Evolutionary conservation across 352 stramenopile species (phyloP).

Genomic region (Plasmopara muralis): DNA sequence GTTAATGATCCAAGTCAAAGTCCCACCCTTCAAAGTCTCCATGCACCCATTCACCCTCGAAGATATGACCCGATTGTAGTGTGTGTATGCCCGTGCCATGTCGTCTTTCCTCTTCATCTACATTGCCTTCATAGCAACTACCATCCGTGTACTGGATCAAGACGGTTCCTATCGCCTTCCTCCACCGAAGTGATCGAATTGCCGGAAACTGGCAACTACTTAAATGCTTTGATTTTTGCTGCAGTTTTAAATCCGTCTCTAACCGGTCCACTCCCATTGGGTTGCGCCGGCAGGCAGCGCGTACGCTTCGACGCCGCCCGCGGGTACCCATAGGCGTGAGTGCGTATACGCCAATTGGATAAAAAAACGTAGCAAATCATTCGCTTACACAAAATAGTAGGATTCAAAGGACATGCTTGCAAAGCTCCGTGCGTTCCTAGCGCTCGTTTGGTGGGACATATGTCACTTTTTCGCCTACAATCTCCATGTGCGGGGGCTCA

Average conservation of each 20-base stretch:
- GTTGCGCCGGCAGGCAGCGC: slow-evolving; percentile 22
- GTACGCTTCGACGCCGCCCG: slow-evolving; percentile 31
- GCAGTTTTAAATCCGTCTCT: slow-evolving; percentile 2
- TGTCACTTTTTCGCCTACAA: slow-evolving; percentile 46
- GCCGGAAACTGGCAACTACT: slow-evolving; percentile 10
- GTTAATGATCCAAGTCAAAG: neutral
- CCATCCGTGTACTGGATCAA: slow-evolving; percentile 60
- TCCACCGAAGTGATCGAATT: slow-evolving; percentile 47
- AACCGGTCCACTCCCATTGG: slow-evolving; percentile 5
- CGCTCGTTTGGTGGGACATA: slow-evolving; percentile 62
- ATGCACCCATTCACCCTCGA: slow-evolving; percentile 77
- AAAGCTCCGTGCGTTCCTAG: slow-evolving; percentile 43
- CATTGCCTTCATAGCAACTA: slow-evolving; percentile 56
- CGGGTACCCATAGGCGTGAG: slow-evolving; percentile 54
- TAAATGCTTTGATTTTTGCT: slow-evolving; percentile 3
- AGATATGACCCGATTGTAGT: slow-evolving; percentile 52
- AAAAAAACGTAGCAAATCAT: neutral
- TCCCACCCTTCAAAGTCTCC: slow-evolving; percentile 79
- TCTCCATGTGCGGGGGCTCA: slow-evolving; percentile 39
- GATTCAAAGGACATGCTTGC: slow-evolving; percentile 14
- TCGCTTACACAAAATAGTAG: no score
- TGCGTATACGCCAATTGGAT: no score
- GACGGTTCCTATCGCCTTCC: slow-evolving; percentile 32
- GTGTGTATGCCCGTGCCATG: slow-evolving; percentile 60
- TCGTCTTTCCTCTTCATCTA: slow-evolving; percentile 37